Evolutionary conservation across 2,329 filamentous ascomycete genomes (phyloP).

Genomic region (Ophiostoma quercus): DNA sequence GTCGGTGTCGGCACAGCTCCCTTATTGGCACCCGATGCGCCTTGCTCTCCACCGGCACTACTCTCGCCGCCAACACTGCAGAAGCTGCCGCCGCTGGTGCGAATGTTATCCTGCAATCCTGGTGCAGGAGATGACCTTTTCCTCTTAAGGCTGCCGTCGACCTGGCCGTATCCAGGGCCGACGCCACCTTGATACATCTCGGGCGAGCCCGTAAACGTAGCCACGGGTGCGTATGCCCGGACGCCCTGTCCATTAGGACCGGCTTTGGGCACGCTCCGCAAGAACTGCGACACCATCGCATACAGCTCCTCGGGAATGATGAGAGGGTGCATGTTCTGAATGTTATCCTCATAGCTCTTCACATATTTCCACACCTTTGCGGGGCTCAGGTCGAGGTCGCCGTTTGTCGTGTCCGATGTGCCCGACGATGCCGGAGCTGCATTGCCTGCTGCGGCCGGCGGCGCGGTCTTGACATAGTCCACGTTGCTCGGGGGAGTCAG

Average conservation of each 20-base stretch:
- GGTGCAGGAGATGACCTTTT: conserved; percentile 46
- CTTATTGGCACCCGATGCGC: not conserved
- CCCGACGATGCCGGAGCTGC: not conserved
- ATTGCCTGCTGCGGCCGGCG: not conserved
- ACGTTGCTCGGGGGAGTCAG: conserved; percentile 37
- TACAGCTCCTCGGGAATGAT: conserved; percentile 50
- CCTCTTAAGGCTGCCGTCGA: conserved; percentile 43
- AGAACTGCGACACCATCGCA: conserved; percentile 49
- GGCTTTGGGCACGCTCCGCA: conserved; percentile 35
- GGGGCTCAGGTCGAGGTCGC: conserved; percentile 52
- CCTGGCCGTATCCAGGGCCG: not conserved
- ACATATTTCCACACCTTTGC: conserved; percentile 50
- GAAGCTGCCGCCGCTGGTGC: not conserved
- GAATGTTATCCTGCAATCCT: conserved; percentile 27
- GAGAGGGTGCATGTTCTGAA: conserved; percentile 62
- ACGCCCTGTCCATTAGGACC: conserved; percentile 1
- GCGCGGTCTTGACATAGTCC: conserved; percentile 27
- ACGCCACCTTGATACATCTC: conserved; percentile 1
- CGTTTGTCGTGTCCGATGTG: conserved; percentile 32
- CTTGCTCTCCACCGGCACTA: conserved; percentile 18
- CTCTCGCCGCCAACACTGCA: conserved; percentile 21
- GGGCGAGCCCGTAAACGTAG: conserved; percentile 32
- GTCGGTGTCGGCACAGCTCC: conserved; percentile 10
- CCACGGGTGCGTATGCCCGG: conserved; percentile 25
- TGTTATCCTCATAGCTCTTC: conserved; percentile 53